A percentile compares a stretch with the other conserved stretches of the same genome.
Evolutionary conservation across 768 basidiomycete species (phyloP).

Genomic region (Nevesoporus exiguus): DNA sequence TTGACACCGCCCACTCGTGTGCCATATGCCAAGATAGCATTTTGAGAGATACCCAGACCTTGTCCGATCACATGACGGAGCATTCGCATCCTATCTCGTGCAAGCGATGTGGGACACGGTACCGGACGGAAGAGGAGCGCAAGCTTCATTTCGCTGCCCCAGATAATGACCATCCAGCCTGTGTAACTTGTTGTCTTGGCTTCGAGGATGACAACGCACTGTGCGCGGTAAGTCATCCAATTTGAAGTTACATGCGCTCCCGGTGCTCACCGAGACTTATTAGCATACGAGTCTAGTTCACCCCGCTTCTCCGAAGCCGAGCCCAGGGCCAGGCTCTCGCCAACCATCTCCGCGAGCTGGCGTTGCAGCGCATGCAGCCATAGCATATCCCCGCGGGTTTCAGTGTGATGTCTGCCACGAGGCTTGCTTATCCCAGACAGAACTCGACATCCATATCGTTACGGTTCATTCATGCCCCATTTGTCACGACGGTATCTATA

Average conservation of each 20-base stretch:
- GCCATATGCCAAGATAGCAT: constrained; percentile 29
- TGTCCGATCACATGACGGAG: constrained; percentile 29
- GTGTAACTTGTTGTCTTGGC: constrained; percentile 31
- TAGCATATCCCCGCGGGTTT: constrained; percentile 3
- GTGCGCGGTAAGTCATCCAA: constrained; percentile 24
- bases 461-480: constrained; percentile 32
- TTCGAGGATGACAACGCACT: constrained; percentile 35
- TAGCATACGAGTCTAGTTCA: constrained; percentile 21
- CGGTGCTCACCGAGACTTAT: constrained; percentile 8
- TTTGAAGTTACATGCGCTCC: constrained; percentile 4
- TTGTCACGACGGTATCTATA: constrained; percentile 32
- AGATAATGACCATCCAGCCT: constrained; percentile 36
- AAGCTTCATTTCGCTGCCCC: constrained; percentile 38
- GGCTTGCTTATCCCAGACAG: constrained; percentile 19
- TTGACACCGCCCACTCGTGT: constrained; percentile 27
- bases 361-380: constrained; percentile 1
- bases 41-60: constrained; percentile 22
- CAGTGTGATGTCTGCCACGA: constrained; percentile 26
- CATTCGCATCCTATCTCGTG: constrained; percentile 28
- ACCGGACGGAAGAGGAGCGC: constrained; percentile 35
- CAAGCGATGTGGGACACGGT: constrained; percentile 31
- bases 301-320: constrained; percentile 13
- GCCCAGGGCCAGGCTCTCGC: constrained; percentile 10
- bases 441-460: constrained; percentile 30
- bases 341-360: constrained; percentile 9